phyloP scores from a whole-genome alignment of 1,284 basidiomycete genomes.

The Pascua guehoae region DNA sequence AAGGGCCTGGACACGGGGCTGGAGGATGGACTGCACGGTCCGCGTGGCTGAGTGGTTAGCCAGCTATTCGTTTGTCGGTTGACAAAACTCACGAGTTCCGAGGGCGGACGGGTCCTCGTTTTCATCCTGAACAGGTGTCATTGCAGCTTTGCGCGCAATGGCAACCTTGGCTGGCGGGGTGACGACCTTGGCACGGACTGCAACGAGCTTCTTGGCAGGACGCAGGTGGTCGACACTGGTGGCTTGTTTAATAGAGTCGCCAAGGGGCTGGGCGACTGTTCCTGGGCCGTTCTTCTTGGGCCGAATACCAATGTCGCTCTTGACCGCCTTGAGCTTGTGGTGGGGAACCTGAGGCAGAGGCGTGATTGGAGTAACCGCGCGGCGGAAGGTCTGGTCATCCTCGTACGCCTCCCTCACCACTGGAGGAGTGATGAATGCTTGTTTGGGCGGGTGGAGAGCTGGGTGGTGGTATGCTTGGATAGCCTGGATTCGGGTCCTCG shows the following conservation, averaged over 20 bases:
- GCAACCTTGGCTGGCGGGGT: no score
- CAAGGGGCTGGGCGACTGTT: constrained; percentile 18
- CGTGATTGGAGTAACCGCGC: no score
- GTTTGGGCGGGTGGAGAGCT: no score
- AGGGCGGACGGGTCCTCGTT: no score
- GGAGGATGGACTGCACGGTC: neutral
- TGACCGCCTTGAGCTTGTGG: constrained; percentile 10
- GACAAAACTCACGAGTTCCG: no score
- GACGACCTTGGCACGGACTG: no score
- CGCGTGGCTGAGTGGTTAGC: neutral
- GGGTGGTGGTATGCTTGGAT: constrained; percentile 41
- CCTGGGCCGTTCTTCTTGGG: constrained; percentile 9
- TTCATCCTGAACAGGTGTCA: no score
- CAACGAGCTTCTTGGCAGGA: neutral
- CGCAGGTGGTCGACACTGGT: constrained; percentile 16
- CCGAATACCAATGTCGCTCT: constrained; percentile 18
- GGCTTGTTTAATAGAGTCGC: constrained; percentile 42
- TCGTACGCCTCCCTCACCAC: constrained; percentile 37
- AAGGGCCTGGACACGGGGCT: neutral
- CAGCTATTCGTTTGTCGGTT: no score
- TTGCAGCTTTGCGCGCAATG: no score
- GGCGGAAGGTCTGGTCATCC: constrained; percentile 4
- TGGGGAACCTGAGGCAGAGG: no score
- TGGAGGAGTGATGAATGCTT: constrained; percentile 30
- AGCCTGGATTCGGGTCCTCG: constrained; percentile 36